A percentile compares a stretch with the other conserved stretches of the same genome.
Evolutionary conservation across 2,329 filamentous ascomycete genomes (phyloP).

Genomic region (Pseudopithomyces chartarum): DNA sequence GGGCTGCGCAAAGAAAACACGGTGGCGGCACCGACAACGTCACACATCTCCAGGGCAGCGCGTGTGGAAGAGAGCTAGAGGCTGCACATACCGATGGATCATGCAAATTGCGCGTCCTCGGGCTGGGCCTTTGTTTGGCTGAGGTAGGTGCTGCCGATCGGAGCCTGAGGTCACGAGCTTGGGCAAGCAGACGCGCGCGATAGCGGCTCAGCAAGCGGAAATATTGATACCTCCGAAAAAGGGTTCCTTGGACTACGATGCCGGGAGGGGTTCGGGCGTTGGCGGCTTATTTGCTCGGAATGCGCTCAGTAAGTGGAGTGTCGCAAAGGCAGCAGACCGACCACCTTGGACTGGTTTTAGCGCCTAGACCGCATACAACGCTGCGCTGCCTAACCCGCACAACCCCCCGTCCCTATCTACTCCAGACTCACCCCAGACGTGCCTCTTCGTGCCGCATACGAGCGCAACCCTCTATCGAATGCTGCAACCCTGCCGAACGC

Average conservation of each 20-base stretch:
- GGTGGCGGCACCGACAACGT: slow-evolving; percentile 4
- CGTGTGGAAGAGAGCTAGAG: slow-evolving; percentile 2
- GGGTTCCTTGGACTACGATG: slow-evolving; percentile 19
- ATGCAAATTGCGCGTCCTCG: slow-evolving; percentile 48
- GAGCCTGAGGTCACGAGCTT: slow-evolving; percentile 12
- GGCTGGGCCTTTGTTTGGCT: slow-evolving; percentile 45
- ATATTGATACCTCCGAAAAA: slow-evolving; percentile 40
- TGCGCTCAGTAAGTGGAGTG: slow-evolving; percentile 37
- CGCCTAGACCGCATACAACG: neutral
- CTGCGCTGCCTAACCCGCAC: neutral
- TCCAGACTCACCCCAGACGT: no score
- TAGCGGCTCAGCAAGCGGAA: slow-evolving; percentile 28
- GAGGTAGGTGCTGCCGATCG: slow-evolving; percentile 44
- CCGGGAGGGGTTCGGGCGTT: slow-evolving; percentile 34
- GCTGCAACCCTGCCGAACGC: no score
- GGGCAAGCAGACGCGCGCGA: slow-evolving; percentile 9
- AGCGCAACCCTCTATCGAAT: no score
- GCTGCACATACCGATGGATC: slow-evolving; percentile 43
- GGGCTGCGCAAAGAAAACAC: neutral
- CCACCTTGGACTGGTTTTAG: slow-evolving; percentile 1
- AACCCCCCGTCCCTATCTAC: neutral
- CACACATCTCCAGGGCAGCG: neutral
- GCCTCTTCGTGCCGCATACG: no score
- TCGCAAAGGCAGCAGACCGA: slow-evolving; percentile 18
- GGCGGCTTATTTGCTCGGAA: slow-evolving; percentile 45